These are phyloP conservation scores for Coffea humblotiana DNA, from an alignment of 305 asterid species.

Conservation along the genomic window DNA sequence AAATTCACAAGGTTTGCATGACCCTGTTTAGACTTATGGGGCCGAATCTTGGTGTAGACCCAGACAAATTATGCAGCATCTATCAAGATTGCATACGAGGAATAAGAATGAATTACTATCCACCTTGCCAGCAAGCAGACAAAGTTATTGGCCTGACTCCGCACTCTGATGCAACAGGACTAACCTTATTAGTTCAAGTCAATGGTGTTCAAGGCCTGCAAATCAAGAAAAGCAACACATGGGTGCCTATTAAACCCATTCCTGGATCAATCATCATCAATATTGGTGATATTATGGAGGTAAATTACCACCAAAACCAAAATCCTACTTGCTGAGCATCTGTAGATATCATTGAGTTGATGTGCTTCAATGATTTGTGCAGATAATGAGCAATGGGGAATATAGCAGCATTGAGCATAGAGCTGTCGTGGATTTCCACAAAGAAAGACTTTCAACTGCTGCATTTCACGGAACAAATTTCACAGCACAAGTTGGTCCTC, in stretches of 20 bases:
- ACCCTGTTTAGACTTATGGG: conserved; percentile 24
- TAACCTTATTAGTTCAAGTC: conserved; percentile 34
- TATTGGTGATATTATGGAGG: conserved; percentile 43
- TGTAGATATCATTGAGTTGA: neutral
- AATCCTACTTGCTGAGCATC: too few relatives aligned
- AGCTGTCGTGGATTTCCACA: conserved; percentile 30
- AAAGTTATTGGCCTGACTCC: conserved; percentile 33
- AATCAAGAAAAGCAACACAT: conserved; percentile 38
- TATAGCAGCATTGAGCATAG: conserved; percentile 45
- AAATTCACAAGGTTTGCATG: conserved; percentile 24
- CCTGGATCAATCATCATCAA: conserved; percentile 34
- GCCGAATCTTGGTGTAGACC: conserved; percentile 27
- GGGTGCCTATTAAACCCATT: conserved; percentile 45
- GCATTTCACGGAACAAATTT: too few relatives aligned
- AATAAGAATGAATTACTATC: conserved; percentile 39
- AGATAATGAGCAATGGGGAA: conserved; percentile 40
- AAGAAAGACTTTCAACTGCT: conserved; percentile 16
- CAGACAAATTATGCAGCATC: conserved; percentile 12
- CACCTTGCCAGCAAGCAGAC: conserved; percentile 38
- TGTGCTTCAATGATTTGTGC: neutral
- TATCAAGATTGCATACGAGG: conserved; percentile 33
- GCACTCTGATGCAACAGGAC: conserved; percentile 36
- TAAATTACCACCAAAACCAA: too few relatives aligned
- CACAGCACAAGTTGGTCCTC: conserved; percentile 10
- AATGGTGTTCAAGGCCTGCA: conserved; percentile 53